Evolutionary conservation across 441 rosid genomes (phyloP).

Genomic region (Lepidium campestre): DNA sequence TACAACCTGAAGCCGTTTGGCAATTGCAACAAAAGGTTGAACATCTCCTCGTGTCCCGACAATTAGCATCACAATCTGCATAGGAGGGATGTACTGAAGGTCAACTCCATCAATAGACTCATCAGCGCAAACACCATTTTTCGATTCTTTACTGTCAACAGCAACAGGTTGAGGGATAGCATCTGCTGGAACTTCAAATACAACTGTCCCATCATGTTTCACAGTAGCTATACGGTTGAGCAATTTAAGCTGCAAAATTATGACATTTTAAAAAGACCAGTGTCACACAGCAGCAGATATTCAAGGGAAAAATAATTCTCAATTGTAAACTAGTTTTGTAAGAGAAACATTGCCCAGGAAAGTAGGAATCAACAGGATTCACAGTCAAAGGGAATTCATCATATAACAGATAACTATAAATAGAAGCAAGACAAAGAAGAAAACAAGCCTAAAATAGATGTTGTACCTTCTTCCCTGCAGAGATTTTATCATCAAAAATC

Average conservation of each 20-base stretch:
- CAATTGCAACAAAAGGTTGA: constrained; percentile 96
- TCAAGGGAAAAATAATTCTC: background rate
- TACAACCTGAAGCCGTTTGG: constrained; percentile 84
- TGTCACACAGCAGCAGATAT: background rate
- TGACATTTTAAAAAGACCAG: constrained; percentile 17
- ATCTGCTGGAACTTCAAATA: constrained; percentile 76
- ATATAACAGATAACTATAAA: constrained; percentile 6
- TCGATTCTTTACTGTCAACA: constrained; percentile 28
- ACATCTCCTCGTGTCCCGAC: constrained; percentile 99
- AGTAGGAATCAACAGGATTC: background rate
- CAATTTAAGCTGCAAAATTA: constrained; percentile 66
- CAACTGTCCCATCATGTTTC: constrained; percentile 93
- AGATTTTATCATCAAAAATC: constrained; percentile 63
- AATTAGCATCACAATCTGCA: constrained; percentile 92
- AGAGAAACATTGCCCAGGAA: background rate
- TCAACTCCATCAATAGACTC: constrained; percentile 73
- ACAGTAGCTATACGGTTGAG: constrained; percentile 91
- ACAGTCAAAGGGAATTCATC: background rate
- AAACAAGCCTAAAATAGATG: constrained; percentile 5
- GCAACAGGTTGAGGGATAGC: constrained; percentile 46
- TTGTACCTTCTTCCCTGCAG: constrained; percentile 71
- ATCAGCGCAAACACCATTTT: constrained; percentile 39
- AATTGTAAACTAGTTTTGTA: background rate
- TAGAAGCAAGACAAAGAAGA: background rate
- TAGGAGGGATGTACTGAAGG: constrained; percentile 62